Percentiles rank a stretch among this genome's conserved stretches.
phyloP scores from a whole-genome alignment of 306 rosid genomes.

The Vigna unguiculata region DNA sequence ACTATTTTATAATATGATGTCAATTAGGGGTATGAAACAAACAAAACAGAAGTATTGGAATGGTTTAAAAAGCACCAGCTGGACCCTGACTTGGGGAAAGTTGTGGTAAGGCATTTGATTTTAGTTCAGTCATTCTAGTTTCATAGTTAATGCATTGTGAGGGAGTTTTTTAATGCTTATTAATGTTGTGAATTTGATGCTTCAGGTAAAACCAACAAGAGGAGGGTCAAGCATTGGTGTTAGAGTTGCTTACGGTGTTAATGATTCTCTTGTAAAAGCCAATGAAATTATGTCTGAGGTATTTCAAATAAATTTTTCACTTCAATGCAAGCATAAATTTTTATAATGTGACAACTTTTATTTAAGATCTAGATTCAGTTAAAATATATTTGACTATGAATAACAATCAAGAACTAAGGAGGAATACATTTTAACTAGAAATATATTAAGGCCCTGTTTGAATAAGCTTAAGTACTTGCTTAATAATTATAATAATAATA shows the following conservation, averaged over 20 bases:
- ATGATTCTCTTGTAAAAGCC: constrained; percentile 76
- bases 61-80: constrained; percentile 79
- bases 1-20: constrained; percentile 44
- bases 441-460: neutral
- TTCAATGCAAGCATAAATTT: neutral
- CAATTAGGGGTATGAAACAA: constrained; percentile 64
- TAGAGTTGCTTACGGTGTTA: constrained; percentile 86
- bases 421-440: constrained; percentile 37
- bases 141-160: constrained; percentile 26
- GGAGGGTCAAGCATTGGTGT: constrained; percentile 99
- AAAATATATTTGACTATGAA: neutral
- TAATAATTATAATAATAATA: neutral
- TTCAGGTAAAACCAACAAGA: constrained; percentile 89
- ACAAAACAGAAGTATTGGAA: constrained; percentile 65
- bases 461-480: neutral
- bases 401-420: neutral
- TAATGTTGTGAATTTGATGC: constrained; percentile 23
- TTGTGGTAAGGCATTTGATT: constrained; percentile 75
- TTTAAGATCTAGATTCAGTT: constrained; percentile 8
- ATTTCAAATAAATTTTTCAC: constrained; percentile 35
- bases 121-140: constrained; percentile 38
- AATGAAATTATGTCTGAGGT: constrained; percentile 81
- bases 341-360: constrained; percentile 14
- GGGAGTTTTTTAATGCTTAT: constrained; percentile 35
- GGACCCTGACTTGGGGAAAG: constrained; percentile 77